A percentile compares a stretch with the other conserved stretches of the same genome.
phyloP scores from a whole-genome alignment of 441 rosid genomes.

The Populus trichocarpa region DNA sequence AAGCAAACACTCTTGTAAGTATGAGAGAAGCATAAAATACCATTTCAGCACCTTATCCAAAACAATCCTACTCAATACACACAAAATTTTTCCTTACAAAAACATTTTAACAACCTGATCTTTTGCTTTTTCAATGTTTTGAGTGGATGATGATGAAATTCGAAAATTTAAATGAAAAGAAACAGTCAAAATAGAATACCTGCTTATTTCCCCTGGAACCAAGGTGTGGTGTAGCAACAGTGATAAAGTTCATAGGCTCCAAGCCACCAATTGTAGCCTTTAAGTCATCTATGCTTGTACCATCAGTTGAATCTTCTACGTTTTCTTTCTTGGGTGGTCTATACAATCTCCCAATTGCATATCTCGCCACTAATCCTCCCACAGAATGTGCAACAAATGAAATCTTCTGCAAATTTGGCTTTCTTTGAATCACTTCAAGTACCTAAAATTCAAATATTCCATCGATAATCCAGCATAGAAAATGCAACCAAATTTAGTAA shows the following conservation, averaged over 20 bases:
- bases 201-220: conserved; percentile 95
- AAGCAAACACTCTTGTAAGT: not conserved
- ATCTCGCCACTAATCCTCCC: no score
- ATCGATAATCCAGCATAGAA: no score
- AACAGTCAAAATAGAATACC: conserved; percentile 38
- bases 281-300: conserved; percentile 26
- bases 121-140: not conserved
- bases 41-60: not conserved
- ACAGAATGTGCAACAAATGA: no score
- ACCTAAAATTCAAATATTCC: no score
- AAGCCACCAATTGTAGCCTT: conserved; percentile 67
- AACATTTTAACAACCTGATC: not conserved
- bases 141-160: not conserved
- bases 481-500: no score
- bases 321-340: conserved; percentile 43
- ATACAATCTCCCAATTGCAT: conserved; percentile 84
- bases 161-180: not conserved
- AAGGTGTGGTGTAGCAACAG: conserved; percentile 95
- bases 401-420: no score
- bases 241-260: conserved; percentile 81
- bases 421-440: no score
- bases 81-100: not conserved
- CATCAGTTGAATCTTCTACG: conserved; percentile 25
- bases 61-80: not conserved
- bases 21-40: not conserved